Evolutionary conservation across 441 rosid genomes (phyloP).

Genomic region (Erodium texanum): DNA sequence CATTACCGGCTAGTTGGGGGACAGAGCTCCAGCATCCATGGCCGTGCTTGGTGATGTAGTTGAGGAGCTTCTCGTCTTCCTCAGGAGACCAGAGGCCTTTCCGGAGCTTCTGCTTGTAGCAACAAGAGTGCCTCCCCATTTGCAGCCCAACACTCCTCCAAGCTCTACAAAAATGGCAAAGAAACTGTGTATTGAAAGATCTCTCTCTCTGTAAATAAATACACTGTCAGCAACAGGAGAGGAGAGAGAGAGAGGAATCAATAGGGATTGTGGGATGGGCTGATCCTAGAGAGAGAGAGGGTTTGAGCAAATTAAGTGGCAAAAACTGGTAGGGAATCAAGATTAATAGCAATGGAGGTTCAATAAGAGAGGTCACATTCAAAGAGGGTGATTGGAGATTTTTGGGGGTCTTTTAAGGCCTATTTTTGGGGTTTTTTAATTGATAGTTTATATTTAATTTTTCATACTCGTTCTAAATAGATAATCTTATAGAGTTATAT

Average conservation of each 20-base stretch:
- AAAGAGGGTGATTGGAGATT: not conserved
- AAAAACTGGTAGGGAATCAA: not conserved
- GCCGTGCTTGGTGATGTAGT: not conserved
- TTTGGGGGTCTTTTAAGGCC: not conserved
- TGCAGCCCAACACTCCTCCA: not conserved
- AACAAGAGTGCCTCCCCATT: slow-evolving; percentile 3
- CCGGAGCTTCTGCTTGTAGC: slow-evolving; percentile 1
- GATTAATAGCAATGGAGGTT: not conserved
- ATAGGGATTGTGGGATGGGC: too few relatives aligned
- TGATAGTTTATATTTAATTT: too few relatives aligned
- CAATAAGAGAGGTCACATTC: not conserved
- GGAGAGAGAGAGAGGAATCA: not conserved
- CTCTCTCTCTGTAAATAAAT: too few relatives aligned
- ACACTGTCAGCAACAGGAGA: not conserved
- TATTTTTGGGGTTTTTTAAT: too few relatives aligned
- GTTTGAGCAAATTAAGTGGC: not conserved
- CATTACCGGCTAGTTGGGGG: not conserved
- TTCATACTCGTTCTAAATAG: too few relatives aligned
- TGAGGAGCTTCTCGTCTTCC: too few relatives aligned
- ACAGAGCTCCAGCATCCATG: not conserved
- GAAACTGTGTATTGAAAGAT: not conserved
- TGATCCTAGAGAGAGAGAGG: not conserved
- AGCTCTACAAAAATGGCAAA: not conserved
- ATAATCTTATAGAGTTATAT: too few relatives aligned
- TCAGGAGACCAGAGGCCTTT: slow-evolving; percentile 1